Percentiles rank a stretch among this genome's conserved stretches.
Evolutionary conservation across 1,284 basidiomycete species (phyloP).

Genomic region (Ustilago bromivora): DNA sequence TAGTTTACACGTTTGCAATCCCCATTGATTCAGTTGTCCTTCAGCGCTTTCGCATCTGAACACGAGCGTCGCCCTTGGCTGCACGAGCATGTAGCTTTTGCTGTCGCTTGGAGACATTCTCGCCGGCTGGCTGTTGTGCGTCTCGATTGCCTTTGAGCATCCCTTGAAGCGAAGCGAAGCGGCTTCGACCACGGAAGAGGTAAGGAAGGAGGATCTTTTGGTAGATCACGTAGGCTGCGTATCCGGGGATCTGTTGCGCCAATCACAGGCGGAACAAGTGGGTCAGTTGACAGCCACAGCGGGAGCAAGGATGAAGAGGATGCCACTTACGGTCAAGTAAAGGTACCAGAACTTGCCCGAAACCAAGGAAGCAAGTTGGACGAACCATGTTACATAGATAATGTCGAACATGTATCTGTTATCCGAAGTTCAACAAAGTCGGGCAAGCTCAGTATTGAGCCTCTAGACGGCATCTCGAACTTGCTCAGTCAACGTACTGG

Average conservation of each 20-base stretch:
- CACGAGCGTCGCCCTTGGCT: conserved; percentile 58
- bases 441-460: not conserved
- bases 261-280: not conserved
- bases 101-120: conserved; percentile 61
- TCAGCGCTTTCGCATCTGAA: conserved; percentile 50
- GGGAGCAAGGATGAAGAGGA: no score
- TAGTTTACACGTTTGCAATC: not conserved
- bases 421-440: not conserved
- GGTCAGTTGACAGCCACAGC: not conserved
- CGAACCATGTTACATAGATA: conserved; percentile 70
- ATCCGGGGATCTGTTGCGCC: conserved; percentile 66
- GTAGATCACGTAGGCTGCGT: conserved; percentile 65
- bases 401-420: conserved; percentile 70
- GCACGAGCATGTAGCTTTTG: conserved; percentile 66
- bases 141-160: conserved; percentile 11
- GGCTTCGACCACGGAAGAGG: conserved; percentile 58
- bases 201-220: conserved; percentile 63
- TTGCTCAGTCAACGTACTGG: conserved; percentile 47
- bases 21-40: not conserved
- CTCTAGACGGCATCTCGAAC: not conserved
- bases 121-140: conserved; percentile 21
- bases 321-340: conserved; percentile 63
- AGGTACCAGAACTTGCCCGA: conserved; percentile 67
- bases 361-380: conserved; percentile 66
- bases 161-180: conserved; percentile 33